phyloP scores from a whole-genome alignment of 1,139 yeast species.

The Pichia sp. region DNA sequence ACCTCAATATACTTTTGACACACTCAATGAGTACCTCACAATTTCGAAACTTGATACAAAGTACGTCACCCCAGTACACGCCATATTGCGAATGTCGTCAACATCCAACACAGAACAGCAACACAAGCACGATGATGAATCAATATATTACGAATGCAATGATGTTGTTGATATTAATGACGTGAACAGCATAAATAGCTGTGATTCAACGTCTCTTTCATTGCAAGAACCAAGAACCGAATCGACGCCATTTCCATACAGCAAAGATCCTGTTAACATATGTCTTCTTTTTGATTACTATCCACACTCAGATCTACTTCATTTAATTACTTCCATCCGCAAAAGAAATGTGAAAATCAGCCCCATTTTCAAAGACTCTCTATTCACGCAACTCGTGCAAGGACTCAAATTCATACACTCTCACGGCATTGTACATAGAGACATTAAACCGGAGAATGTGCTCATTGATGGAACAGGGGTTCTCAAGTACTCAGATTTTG shows the following conservation, averaged over 20 bases:
- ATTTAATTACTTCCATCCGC: constrained; percentile 34
- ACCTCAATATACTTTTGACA: constrained; percentile 14
- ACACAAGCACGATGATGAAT: background rate
- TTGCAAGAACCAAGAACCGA: too few relatives aligned
- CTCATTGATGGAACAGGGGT: constrained; percentile 39
- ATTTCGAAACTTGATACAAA: constrained; percentile 13
- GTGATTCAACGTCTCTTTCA: too few relatives aligned
- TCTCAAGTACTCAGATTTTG: constrained; percentile 45
- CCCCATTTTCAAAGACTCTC: constrained; percentile 31
- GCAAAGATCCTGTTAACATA: too few relatives aligned
- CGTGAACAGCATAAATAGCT: background rate
- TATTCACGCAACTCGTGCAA: constrained; percentile 41
- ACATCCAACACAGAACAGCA: background rate
- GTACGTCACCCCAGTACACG: constrained; percentile 6
- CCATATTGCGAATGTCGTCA: constrained; percentile 3
- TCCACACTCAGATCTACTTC: constrained; percentile 42
- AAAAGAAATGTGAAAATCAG: constrained; percentile 21
- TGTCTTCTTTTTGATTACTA: constrained; percentile 35
- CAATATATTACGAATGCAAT: too few relatives aligned
- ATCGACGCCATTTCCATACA: background rate
- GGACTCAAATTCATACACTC: constrained; percentile 42
- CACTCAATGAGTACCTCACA: constrained; percentile 23
- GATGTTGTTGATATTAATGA: background rate
- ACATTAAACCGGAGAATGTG: constrained; percentile 50
- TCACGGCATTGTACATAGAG: constrained; percentile 41